Evolutionary conservation across 1,284 basidiomycete genomes (phyloP).

Genomic region (Vanrija sp.): DNA sequence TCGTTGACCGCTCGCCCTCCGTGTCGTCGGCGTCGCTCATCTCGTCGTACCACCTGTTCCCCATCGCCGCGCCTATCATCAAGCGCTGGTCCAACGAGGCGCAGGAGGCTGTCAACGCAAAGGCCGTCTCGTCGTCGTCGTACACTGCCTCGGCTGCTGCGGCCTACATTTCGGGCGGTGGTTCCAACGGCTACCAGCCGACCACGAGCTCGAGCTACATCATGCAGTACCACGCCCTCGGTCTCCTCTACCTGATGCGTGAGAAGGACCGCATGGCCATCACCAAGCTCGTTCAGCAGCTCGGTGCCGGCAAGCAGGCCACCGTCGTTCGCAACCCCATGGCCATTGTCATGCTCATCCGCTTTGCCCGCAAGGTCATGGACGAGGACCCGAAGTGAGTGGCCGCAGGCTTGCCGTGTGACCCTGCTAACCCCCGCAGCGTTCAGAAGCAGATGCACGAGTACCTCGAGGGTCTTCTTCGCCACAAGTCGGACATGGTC

Average conservation of each 20-base stretch:
- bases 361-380: slow-evolving; percentile 95
- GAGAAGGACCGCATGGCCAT: slow-evolving; percentile 98
- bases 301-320: slow-evolving; percentile 72
- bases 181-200: slow-evolving; percentile 61
- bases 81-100: slow-evolving; percentile 98
- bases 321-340: slow-evolving; percentile 88
- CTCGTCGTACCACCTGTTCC: slow-evolving; percentile 95
- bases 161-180: slow-evolving; percentile 53
- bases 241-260: slow-evolving; percentile 88
- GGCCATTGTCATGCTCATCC: slow-evolving; percentile 98
- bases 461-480: slow-evolving; percentile 87
- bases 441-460: slow-evolving; percentile 90
- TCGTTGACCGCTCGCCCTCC: slow-evolving; percentile 93
- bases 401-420: neutral
- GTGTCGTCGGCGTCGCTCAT: slow-evolving; percentile 95
- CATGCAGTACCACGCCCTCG: slow-evolving; percentile 95
- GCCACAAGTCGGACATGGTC: slow-evolving; percentile 99
- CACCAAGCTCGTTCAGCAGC: slow-evolving; percentile 98
- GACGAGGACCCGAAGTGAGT: slow-evolving; percentile 96
- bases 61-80: slow-evolving; percentile 87
- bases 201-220: slow-evolving; percentile 84
- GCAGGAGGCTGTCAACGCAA: slow-evolving; percentile 91
- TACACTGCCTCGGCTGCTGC: slow-evolving; percentile 51
- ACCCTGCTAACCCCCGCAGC: slow-evolving; percentile 50
- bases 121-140: slow-evolving; percentile 62